phyloP scores from a whole-genome alignment of 495 filamentous ascomycete species.

The Penicillium herquei region DNA sequence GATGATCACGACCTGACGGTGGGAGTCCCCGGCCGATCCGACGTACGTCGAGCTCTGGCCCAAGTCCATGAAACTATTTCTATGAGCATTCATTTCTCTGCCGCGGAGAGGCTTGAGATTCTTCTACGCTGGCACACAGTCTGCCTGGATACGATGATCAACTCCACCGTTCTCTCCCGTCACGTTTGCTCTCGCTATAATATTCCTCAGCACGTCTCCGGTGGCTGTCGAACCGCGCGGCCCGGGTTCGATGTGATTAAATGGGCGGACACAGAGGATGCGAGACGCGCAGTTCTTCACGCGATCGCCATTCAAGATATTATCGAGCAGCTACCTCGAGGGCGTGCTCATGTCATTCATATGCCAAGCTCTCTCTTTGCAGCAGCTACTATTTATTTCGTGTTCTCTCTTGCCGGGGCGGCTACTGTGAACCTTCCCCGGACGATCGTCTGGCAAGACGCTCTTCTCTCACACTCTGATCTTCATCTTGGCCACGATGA shows the following conservation, averaged over 20 bases:
- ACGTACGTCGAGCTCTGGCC: slow-evolving; percentile 40
- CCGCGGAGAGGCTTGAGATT: slow-evolving; percentile 39
- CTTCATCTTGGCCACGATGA: slow-evolving; percentile 27
- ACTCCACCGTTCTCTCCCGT: slow-evolving; percentile 41
- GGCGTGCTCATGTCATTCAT: slow-evolving; percentile 47
- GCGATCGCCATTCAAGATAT: slow-evolving; percentile 51
- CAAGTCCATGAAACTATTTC: slow-evolving; percentile 43
- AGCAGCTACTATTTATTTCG: slow-evolving; percentile 43
- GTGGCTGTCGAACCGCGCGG: slow-evolving; percentile 22
- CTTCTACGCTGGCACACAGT: slow-evolving; percentile 51
- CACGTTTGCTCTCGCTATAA: slow-evolving; percentile 42
- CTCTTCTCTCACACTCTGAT: slow-evolving; percentile 37
- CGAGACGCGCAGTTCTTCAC: slow-evolving; percentile 44
- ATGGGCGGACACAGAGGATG: slow-evolving; percentile 42
- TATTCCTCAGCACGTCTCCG: slow-evolving; percentile 42
- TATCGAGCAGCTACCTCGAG: slow-evolving; percentile 47
- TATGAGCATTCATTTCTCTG: slow-evolving; percentile 37
- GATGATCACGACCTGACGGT: slow-evolving; percentile 39
- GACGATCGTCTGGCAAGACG: slow-evolving; percentile 46
- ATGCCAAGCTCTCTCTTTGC: slow-evolving; percentile 49
- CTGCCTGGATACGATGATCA: slow-evolving; percentile 45
- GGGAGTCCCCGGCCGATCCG: slow-evolving; percentile 41
- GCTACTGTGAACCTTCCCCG: slow-evolving; percentile 38
- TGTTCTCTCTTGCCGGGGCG: slow-evolving; percentile 38
- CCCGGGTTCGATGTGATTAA: slow-evolving; percentile 35